Conservation (phyloP, 805 yeast genomes). For the Metschnikowia similis region DNA sequence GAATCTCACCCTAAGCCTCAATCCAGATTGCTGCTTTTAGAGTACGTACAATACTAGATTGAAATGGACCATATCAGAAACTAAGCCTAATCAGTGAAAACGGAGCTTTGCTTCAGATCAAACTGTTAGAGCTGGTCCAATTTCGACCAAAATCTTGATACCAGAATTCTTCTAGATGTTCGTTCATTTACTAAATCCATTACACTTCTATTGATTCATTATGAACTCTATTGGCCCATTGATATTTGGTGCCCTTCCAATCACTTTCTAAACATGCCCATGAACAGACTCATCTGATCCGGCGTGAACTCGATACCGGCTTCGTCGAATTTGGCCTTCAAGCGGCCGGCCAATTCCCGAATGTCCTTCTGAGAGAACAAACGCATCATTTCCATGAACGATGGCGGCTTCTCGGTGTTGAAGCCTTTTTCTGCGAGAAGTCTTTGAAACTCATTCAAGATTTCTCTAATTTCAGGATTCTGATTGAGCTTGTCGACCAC, state of each 20-base stretch:
- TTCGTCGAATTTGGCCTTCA: constrained; percentile 29
- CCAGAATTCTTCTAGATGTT: not conserved
- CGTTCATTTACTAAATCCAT: not conserved
- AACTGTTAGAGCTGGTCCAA: no score
- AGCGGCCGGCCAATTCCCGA: constrained; percentile 23
- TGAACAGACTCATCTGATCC: constrained; percentile 30
- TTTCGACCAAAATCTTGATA: no score
- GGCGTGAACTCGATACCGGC: constrained; percentile 29
- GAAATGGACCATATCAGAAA: no score
- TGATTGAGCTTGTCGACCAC: constrained; percentile 16
- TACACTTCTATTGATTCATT: no score
- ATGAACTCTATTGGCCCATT: not conserved
- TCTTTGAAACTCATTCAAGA: constrained; percentile 29
- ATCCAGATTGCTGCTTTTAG: no score
- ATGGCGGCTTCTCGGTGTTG: constrained; percentile 28
- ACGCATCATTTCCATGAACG: constrained; percentile 33
- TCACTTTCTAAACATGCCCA: constrained; percentile 19
- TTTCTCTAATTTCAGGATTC: constrained; percentile 28
- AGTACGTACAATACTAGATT: no score
- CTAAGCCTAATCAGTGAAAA: no score
- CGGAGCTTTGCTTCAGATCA: no score
- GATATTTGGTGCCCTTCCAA: not conserved
- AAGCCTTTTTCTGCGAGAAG: constrained; percentile 31
- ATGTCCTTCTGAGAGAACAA: constrained; percentile 35
- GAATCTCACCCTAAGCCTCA: no score